A percentile compares a stretch with the other conserved stretches of the same genome.
These are phyloP conservation scores for Sclerotinia minor DNA, from an alignment of 2,329 filamentous ascomycete genomes.

Conservation along the genomic window DNA sequence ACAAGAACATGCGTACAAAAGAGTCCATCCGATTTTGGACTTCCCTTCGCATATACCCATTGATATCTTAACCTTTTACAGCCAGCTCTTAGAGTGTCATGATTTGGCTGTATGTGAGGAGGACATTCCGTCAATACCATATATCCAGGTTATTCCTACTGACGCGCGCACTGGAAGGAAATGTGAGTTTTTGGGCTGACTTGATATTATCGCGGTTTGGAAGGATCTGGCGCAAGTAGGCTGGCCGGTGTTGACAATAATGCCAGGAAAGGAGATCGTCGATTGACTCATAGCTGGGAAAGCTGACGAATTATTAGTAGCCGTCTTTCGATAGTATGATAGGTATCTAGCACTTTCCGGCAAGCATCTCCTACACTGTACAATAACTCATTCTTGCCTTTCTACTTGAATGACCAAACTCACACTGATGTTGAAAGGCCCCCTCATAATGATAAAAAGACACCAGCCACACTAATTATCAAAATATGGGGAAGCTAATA, in stretches of 20 bases:
- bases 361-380: background rate
- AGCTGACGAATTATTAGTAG: background rate
- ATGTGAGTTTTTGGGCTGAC: background rate
- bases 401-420: too few relatives aligned
- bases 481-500: background rate
- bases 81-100: too few relatives aligned
- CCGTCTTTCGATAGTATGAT: background rate
- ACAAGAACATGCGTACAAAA: background rate
- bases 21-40: background rate
- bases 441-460: too few relatives aligned
- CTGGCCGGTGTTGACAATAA: too few relatives aligned
- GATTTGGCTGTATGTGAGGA: background rate
- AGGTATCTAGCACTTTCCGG: background rate
- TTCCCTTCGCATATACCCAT: background rate
- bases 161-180: too few relatives aligned
- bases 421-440: too few relatives aligned
- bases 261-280: background rate
- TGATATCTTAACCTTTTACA: too few relatives aligned
- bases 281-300: background rate
- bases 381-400: too few relatives aligned
- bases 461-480: conserved; percentile 7
- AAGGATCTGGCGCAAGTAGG: too few relatives aligned
- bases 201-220: too few relatives aligned
- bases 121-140: background rate
- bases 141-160: background rate